Percentiles rank a stretch among this genome's conserved stretches.
Evolutionary conservation across 2,329 filamentous ascomycete species (phyloP).

Genomic region (Fusarium dlaminii): DNA sequence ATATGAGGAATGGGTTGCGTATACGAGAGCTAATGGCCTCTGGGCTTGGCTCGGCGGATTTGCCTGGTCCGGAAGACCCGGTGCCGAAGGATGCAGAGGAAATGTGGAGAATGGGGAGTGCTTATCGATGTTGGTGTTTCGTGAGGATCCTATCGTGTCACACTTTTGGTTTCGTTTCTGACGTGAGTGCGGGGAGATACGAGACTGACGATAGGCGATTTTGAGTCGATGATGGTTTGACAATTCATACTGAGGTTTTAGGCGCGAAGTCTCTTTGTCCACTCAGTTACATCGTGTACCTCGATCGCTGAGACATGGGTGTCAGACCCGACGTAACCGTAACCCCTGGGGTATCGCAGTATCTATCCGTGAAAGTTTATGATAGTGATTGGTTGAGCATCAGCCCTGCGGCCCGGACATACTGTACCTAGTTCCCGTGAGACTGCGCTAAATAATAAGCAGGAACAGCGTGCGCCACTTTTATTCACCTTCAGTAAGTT

Average conservation of each 20-base stretch:
- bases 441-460: constrained; percentile 29
- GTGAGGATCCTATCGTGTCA: constrained; percentile 4
- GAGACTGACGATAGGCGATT: background rate
- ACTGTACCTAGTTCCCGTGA: constrained; percentile 13
- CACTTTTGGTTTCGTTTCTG: constrained; percentile 3
- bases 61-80: constrained; percentile 27
- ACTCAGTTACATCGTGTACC: constrained; percentile 8
- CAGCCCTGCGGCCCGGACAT: constrained; percentile 9
- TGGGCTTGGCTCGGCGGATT: constrained; percentile 26
- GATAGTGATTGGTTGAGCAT: constrained; percentile 21
- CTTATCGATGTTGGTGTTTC: constrained; percentile 23
- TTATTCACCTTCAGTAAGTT: background rate
- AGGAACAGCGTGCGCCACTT: constrained; percentile 19
- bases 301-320: background rate
- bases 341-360: background rate
- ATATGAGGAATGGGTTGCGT: constrained; percentile 10
- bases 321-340: no score
- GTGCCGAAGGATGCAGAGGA: constrained; percentile 13
- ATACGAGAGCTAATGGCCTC: background rate
- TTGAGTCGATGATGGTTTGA: background rate
- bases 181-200: background rate
- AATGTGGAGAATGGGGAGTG: constrained; percentile 18
- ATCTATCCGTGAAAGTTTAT: background rate
- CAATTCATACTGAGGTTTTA: background rate
- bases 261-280: background rate